Evolutionary conservation across 2,329 filamentous ascomycete genomes (phyloP).

Genomic region (Endoconidiophora laricicola): DNA sequence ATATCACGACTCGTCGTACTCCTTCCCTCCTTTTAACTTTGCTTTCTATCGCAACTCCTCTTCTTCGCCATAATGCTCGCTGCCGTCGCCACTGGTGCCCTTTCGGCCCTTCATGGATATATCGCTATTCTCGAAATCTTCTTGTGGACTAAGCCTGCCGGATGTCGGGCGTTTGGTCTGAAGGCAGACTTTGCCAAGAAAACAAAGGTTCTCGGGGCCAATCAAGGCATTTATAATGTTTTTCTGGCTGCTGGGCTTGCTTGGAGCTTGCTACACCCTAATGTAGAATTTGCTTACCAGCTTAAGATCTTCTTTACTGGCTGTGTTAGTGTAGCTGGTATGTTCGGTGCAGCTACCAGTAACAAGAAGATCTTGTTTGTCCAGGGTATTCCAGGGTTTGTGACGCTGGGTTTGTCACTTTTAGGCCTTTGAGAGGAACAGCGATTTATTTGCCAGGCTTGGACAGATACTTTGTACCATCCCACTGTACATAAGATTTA

Average conservation of each 20-base stretch:
- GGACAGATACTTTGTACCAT: too few relatives aligned
- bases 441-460: too few relatives aligned
- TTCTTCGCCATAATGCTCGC: conserved; percentile 19
- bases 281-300: conserved; percentile 25
- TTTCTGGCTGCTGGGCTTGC: conserved; percentile 32
- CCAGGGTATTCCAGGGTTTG: conserved; percentile 24
- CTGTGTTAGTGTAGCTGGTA: conserved; percentile 28
- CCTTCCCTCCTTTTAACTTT: not conserved
- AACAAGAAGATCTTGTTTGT: conserved; percentile 26
- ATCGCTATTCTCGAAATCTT: conserved; percentile 34
- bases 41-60: not conserved
- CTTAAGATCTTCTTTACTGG: conserved; percentile 31
- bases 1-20: not conserved
- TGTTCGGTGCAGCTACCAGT: conserved; percentile 28
- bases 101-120: conserved; percentile 30
- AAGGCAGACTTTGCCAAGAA: conserved; percentile 28
- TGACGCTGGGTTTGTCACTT: conserved; percentile 17
- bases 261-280: conserved; percentile 32
- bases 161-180: conserved; percentile 28
- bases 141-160: conserved; percentile 30
- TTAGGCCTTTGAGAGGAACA: conserved; percentile 13
- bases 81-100: conserved; percentile 21
- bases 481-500: too few relatives aligned
- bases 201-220: conserved; percentile 29
- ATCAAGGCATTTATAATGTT: conserved; percentile 37